These are phyloP conservation scores for Pyrus hybrid DNA, from an alignment of 331 rosid genomes.

Conservation along the genomic window DNA sequence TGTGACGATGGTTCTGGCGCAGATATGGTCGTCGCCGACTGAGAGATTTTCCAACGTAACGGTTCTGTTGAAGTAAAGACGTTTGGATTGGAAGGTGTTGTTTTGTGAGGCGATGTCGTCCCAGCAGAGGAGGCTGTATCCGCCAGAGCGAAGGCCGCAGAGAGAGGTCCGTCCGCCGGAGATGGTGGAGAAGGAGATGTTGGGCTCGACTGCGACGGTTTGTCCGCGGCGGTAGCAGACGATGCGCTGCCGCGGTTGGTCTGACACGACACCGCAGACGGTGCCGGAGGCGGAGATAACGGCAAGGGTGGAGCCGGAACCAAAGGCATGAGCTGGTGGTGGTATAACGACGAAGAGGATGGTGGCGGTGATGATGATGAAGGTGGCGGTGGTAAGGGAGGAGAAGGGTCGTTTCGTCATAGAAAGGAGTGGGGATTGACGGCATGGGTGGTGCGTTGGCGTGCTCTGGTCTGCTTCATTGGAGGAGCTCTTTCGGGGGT, in stretches of 20 bases:
- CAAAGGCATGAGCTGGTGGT: constrained; percentile 29
- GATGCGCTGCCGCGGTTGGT: constrained; percentile 34
- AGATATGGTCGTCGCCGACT: constrained; percentile 59
- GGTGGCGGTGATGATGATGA: not conserved
- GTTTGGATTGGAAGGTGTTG: constrained; percentile 14
- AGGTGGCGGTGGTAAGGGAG: constrained; percentile 5
- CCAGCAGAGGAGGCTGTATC: constrained; percentile 68
- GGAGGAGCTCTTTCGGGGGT: constrained; percentile 10
- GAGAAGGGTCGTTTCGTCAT: constrained; percentile 54
- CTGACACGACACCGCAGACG: constrained; percentile 73
- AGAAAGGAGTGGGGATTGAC: constrained; percentile 16
- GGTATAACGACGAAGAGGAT: not conserved
- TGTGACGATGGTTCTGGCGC: constrained; percentile 43
- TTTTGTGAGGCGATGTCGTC: constrained; percentile 19
- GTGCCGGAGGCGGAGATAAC: constrained; percentile 37
- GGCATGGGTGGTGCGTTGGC: constrained; percentile 16
- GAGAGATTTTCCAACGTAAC: constrained; percentile 51
- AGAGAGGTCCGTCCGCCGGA: constrained; percentile 64
- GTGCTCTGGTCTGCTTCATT: constrained; percentile 41
- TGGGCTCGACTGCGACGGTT: constrained; percentile 26
- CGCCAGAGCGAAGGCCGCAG: constrained; percentile 77
- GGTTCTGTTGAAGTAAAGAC: constrained; percentile 42
- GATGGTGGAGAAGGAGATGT: constrained; percentile 51
- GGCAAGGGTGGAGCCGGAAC: constrained; percentile 79
- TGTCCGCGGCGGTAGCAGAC: constrained; percentile 45